phyloP scores from a whole-genome alignment of 2,329 filamentous ascomycete species.

The Pseudopyrenochaeta lycopersici region DNA sequence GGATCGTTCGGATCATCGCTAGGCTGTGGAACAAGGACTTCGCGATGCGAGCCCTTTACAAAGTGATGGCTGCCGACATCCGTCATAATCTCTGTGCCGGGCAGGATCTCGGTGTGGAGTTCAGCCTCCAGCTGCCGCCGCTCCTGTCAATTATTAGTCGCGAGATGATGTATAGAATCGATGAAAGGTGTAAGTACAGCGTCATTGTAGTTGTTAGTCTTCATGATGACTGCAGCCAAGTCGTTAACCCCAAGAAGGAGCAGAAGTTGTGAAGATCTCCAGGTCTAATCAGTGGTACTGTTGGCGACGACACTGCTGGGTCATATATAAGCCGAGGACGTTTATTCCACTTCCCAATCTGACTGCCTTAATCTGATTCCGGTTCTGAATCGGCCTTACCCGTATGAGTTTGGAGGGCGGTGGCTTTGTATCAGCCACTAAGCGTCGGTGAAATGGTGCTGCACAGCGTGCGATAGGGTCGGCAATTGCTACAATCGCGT shows the following conservation, averaged over 20 bases:
- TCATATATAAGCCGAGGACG: not conserved
- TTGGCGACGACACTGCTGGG: not conserved
- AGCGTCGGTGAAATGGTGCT: no score
- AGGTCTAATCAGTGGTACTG: not conserved
- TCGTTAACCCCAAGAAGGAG: not conserved
- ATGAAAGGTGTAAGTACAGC: conserved; percentile 5
- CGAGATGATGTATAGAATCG: no score
- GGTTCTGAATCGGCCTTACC: not conserved
- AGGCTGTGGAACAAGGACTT: conserved; percentile 64
- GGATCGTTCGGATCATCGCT: conserved; percentile 61
- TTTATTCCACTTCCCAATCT: no score
- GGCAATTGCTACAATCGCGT: not conserved
- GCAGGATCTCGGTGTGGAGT: conserved; percentile 63
- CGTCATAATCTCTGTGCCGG: conserved; percentile 68
- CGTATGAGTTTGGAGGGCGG: not conserved
- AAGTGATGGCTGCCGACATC: conserved; percentile 71
- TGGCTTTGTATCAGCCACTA: not conserved
- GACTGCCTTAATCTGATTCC: no score
- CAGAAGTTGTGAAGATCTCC: not conserved
- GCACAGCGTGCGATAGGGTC: no score
- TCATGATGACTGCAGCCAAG: conserved; percentile 6
- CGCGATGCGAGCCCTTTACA: conserved; percentile 60
- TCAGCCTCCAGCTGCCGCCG: conserved; percentile 59
- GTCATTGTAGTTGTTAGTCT: conserved; percentile 15
- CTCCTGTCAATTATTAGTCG: conserved; percentile 44